A percentile compares a stretch with the other conserved stretches of the same genome.
These are phyloP conservation scores for Cyberlindnera mrakii DNA, from an alignment of 805 yeast species.

Conservation along the genomic window DNA sequence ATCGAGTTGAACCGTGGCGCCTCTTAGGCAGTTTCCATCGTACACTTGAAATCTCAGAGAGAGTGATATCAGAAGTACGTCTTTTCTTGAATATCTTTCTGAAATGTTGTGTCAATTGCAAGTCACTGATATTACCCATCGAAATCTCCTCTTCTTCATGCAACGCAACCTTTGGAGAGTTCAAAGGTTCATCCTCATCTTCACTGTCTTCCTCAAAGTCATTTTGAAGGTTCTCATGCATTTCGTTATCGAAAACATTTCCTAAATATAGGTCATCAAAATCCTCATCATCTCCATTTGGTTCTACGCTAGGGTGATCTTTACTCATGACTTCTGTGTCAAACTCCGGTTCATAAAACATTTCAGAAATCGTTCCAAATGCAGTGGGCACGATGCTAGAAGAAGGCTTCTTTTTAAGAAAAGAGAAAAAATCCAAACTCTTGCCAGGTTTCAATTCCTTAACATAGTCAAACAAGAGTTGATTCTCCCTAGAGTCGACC, in stretches of 20 bases:
- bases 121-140: slow-evolving; percentile 6
- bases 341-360: slow-evolving; percentile 25
- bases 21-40: not conserved
- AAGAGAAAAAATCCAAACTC: slow-evolving; percentile 11
- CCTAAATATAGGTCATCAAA: not conserved
- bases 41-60: not conserved
- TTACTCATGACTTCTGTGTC: slow-evolving; percentile 7
- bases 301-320: slow-evolving; percentile 5
- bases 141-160: slow-evolving; percentile 1
- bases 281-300: slow-evolving; percentile 4
- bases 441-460: slow-evolving; percentile 13
- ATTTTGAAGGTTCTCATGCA: slow-evolving; percentile 1
- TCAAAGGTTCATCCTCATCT: not conserved
- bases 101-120: slow-evolving; percentile 1
- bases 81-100: not conserved
- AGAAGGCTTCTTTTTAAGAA: slow-evolving; percentile 19
- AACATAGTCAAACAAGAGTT: slow-evolving; percentile 27
- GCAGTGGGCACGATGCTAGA: slow-evolving; percentile 25
- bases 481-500: slow-evolving; percentile 36
- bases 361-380: slow-evolving; percentile 25
- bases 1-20: not conserved
- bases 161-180: not conserved
- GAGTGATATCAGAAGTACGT: not conserved
- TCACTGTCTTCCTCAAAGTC: slow-evolving; percentile 2
- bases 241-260: slow-evolving; percentile 2